Base-by-base conservation (phyloP, 257 asterid species). In the Lavandula angustifolia region DNA sequence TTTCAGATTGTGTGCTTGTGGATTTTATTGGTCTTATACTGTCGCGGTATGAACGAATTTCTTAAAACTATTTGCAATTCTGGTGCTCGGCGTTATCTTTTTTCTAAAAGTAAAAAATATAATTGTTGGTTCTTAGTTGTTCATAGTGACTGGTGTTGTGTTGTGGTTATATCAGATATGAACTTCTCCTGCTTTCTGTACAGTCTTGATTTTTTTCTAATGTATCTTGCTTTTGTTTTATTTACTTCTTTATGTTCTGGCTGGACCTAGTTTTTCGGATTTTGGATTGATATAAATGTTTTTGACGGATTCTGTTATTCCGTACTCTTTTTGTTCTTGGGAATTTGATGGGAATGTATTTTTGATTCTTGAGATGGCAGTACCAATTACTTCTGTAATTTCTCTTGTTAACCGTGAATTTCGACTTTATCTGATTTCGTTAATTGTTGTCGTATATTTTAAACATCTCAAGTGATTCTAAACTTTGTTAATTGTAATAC, bases 21-120 rank as follows among this genome's bases (percentile, higher is more conserved):
- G n/a, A 37, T 47, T 62, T 58, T 38, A 48, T 34, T 60, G 31
- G 17, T 43, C 22, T 9, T 48, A 3, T 67, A 37, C 51, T 33
- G 72, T 47, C 18, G 72, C 66, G 48, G 22, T 49, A 48, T 64
- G 64, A 66, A 75, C 65, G 12, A 40, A 40, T 73, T n/a, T 18
- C 11, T 46, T 35, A 3, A 17, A 11, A n/a, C n/a, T 35, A 48
- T 17, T 42, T 67, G 61, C 10, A 50, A 60, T 56, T 27, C 12
- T 31, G 66, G 35, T 52, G 17, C 71, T 62, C 44, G 31, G 9
- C 40, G 10, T 7, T 34, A 8, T 4, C n/a, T 18, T 17, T 4
- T 43, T 6, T 31, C 3, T 2, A 3, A 7, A 13, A 1, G 7
- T 9, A 16, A 4, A 0, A 8, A 16, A 9, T 1, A 2, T 9